Evolutionary conservation across 2,329 filamentous ascomycete species (phyloP).

Genomic region (Bipolaris victoriae): DNA sequence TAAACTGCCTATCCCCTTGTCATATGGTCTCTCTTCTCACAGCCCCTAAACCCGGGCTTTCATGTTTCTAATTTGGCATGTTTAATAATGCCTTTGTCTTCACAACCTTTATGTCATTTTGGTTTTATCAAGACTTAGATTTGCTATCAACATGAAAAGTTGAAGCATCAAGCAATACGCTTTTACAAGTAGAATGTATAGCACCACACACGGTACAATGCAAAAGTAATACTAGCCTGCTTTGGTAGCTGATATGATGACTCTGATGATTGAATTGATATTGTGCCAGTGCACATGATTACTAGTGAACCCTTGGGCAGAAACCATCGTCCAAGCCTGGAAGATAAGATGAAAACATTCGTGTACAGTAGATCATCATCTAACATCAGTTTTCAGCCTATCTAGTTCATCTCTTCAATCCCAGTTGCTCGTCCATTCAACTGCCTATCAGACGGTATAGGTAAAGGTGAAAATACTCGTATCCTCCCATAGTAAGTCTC

Average conservation of each 20-base stretch:
- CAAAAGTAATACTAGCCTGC: slow-evolving; percentile 1
- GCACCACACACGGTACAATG: neutral
- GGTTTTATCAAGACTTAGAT: slow-evolving; percentile 8
- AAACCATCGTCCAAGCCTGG: too few species aligned
- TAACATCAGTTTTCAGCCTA: too few species aligned
- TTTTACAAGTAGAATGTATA: slow-evolving; percentile 9
- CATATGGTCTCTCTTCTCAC: neutral
- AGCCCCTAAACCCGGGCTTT: neutral
- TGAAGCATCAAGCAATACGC: slow-evolving; percentile 14
- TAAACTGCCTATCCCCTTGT: slow-evolving; percentile 1
- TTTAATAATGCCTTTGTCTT: neutral
- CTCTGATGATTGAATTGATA: neutral
- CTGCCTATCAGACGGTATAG: too few species aligned
- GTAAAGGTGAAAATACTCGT: too few species aligned
- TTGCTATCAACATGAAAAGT: slow-evolving; percentile 4
- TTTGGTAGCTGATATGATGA: slow-evolving; percentile 1
- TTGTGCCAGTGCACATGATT: too few species aligned
- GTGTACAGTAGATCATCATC: too few species aligned
- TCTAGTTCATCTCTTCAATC: too few species aligned
- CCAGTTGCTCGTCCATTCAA: too few species aligned
- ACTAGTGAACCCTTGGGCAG: too few species aligned
- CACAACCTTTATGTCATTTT: neutral
- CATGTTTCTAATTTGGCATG: neutral
- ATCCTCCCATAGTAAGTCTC: too few species aligned
- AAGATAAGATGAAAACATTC: too few species aligned